Percentiles rank a stretch among this genome's conserved stretches.
phyloP scores from a whole-genome alignment of 2,329 filamentous ascomycete species.

The Phialophora expanda region DNA sequence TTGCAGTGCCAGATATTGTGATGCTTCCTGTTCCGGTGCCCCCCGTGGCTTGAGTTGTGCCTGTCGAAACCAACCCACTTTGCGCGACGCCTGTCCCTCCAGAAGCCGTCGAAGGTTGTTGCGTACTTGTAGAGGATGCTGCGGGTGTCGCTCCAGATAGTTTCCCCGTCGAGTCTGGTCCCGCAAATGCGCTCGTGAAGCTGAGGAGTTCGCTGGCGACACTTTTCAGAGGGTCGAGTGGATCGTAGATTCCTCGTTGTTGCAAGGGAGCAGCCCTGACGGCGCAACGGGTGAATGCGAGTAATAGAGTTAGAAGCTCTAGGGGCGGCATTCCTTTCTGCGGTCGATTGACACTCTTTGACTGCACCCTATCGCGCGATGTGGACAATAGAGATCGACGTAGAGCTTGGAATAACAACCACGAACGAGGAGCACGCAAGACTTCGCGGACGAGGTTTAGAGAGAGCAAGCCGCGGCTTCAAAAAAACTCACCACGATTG shows the following conservation, averaged over 20 bases:
- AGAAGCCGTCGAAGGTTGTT: neutral
- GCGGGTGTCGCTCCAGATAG: constrained; percentile 4
- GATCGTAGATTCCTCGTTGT: constrained; percentile 7
- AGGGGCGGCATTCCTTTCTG: constrained; percentile 11
- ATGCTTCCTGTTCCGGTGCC: constrained; percentile 1
- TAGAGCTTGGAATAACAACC: neutral
- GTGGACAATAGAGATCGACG: neutral
- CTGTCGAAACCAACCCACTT: neutral
- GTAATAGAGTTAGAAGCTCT: constrained; percentile 6
- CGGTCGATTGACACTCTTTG: neutral
- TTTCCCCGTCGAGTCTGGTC: neutral
- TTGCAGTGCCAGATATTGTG: constrained; percentile 13
- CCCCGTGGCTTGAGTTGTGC: neutral
- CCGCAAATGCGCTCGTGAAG: constrained; percentile 12
- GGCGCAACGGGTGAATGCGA: constrained; percentile 15
- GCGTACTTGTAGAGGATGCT: neutral
- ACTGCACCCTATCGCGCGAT: neutral
- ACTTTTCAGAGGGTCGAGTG: constrained; percentile 23
- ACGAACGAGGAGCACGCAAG: neutral
- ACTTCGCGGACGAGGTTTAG: neutral
- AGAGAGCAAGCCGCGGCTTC: neutral
- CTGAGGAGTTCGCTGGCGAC: constrained; percentile 28
- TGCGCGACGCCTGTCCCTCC: constrained; percentile 2
- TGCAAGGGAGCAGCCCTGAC: constrained; percentile 23
- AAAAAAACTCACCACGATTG: constrained; percentile 12